Percentiles rank a stretch among this genome's conserved stretches.
These are phyloP conservation scores for Metarhizium humberi DNA, from an alignment of 2,329 filamentous ascomycete genomes.

Conservation along the genomic window DNA sequence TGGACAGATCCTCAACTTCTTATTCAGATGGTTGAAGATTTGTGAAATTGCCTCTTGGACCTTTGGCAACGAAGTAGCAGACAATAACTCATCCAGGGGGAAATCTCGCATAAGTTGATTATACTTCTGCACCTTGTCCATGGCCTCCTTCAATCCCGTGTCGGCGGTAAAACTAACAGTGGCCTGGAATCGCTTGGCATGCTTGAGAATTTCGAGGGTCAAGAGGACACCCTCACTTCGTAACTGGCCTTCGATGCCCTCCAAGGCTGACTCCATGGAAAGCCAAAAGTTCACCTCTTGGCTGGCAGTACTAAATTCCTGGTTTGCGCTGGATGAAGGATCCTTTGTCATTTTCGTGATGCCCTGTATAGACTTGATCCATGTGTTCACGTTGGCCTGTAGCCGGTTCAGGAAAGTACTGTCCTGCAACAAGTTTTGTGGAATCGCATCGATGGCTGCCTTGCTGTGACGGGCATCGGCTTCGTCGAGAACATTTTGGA, in stretches of 20 bases:
- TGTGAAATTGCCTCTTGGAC: slow-evolving; percentile 79
- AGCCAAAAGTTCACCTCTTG: slow-evolving; percentile 99
- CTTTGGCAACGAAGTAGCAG: slow-evolving; percentile 80
- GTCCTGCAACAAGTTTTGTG: slow-evolving; percentile 67
- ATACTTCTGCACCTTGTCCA: slow-evolving; percentile 95
- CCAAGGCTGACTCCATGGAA: slow-evolving; percentile 88
- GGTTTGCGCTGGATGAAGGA: slow-evolving; percentile 50
- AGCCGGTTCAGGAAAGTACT: slow-evolving; percentile 89
- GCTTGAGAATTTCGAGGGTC: slow-evolving; percentile 89
- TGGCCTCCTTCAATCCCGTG: slow-evolving; percentile 90
- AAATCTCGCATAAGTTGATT: slow-evolving; percentile 99
- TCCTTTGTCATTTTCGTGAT: slow-evolving; percentile 94
- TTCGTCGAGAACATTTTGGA: slow-evolving; percentile 76
- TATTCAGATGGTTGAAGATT: slow-evolving; percentile 93
- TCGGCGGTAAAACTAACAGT: slow-evolving; percentile 95
- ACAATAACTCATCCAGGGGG: slow-evolving; percentile 86
- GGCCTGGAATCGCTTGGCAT: slow-evolving; percentile 95
- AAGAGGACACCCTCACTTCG: slow-evolving; percentile 80
- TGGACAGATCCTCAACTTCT: slow-evolving; percentile 91
- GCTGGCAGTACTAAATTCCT: slow-evolving; percentile 61
- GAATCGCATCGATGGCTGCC: slow-evolving; percentile 71
- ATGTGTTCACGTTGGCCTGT: slow-evolving; percentile 88
- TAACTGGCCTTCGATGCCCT: slow-evolving; percentile 84
- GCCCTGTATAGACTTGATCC: slow-evolving; percentile 97
- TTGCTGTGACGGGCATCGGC: slow-evolving; percentile 57